A percentile compares a stretch with the other conserved stretches of the same genome.
Evolutionary conservation across 164 flowering plant species (phyloP).

Genomic region (Piper betle): DNA sequence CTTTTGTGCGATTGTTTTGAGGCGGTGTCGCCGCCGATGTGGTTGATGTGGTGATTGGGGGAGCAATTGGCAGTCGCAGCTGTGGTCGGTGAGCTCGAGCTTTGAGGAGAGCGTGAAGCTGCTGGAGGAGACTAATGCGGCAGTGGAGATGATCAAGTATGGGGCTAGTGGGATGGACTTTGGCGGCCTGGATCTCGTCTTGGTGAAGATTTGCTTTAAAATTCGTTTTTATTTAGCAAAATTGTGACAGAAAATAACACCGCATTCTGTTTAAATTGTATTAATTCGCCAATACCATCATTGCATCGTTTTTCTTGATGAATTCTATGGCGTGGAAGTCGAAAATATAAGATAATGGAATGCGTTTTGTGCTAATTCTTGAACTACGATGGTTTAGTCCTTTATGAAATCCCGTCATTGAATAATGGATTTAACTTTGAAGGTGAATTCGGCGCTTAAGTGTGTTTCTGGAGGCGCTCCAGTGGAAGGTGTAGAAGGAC

Average conservation of each 20-base stretch:
- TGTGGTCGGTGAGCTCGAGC: slow-evolving; percentile 44
- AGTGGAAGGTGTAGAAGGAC: slow-evolving; percentile 51
- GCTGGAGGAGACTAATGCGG: slow-evolving; percentile 67
- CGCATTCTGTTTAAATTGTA: no score
- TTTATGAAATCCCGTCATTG: no score
- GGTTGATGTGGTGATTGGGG: neutral
- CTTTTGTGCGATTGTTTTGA: neutral
- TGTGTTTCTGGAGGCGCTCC: slow-evolving; percentile 42
- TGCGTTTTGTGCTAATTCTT: no score
- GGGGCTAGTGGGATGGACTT: slow-evolving; percentile 58
- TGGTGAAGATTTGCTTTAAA: slow-evolving; percentile 20
- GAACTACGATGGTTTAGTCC: no score
- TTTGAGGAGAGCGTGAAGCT: slow-evolving; percentile 62
- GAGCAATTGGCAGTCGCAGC: slow-evolving; percentile 27
- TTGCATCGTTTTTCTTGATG: no score
- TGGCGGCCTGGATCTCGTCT: slow-evolving; percentile 22
- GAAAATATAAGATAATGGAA: no score
- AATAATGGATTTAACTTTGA: slow-evolving; percentile 1
- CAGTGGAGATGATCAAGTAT: slow-evolving; percentile 62
- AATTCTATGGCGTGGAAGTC: no score
- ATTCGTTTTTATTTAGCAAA: no score
- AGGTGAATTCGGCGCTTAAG: slow-evolving; percentile 48
- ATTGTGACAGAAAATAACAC: no score
- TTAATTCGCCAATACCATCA: no score
- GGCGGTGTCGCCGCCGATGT: neutral